Evolutionary conservation across 345 rosid genomes (phyloP).

Genomic region (Cardamine resedifolia): DNA sequence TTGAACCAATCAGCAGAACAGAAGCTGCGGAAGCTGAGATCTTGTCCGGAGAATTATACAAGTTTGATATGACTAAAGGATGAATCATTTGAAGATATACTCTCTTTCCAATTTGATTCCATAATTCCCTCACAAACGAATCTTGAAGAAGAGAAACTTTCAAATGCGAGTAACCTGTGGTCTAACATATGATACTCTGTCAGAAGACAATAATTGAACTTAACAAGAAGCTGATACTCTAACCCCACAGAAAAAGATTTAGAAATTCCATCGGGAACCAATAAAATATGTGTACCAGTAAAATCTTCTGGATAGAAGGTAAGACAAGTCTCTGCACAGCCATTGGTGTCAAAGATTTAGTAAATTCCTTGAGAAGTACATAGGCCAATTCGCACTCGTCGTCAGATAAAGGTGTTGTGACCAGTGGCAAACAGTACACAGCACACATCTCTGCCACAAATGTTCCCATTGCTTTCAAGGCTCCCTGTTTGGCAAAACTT

Average conservation of each 20-base stretch:
- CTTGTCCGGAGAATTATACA: constrained; percentile 69
- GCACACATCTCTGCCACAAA: constrained; percentile 87
- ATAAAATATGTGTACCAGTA: constrained; percentile 56
- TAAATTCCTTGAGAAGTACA: constrained; percentile 68
- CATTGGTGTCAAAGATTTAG: constrained; percentile 63
- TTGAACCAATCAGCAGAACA: constrained; percentile 81
- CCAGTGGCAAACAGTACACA: constrained; percentile 69
- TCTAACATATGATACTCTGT: constrained; percentile 49
- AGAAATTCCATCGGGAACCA: constrained; percentile 16
- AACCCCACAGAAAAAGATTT: not conserved
- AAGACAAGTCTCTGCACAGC: constrained; percentile 68
- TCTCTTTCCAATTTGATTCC: constrained; percentile 79
- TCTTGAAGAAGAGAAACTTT: constrained; percentile 94
- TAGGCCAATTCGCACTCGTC: constrained; percentile 82
- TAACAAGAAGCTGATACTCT: constrained; percentile 12
- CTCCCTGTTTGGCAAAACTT: constrained; percentile 84
- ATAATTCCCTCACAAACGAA: constrained; percentile 79
- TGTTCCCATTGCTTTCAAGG: constrained; percentile 77
- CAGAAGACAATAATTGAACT: constrained; percentile 27
- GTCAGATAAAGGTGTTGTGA: constrained; percentile 55
- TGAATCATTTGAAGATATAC: constrained; percentile 74
- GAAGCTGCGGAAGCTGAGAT: constrained; percentile 88
- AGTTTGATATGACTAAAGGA: constrained; percentile 77
- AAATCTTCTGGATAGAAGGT: constrained; percentile 83
- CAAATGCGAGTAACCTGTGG: constrained; percentile 85